Evolutionary conservation across 192 early-diverging fungal species (phyloP), one percentile per base, ranked within the genome.

Genomic region (Coemansia furcata): DNA sequence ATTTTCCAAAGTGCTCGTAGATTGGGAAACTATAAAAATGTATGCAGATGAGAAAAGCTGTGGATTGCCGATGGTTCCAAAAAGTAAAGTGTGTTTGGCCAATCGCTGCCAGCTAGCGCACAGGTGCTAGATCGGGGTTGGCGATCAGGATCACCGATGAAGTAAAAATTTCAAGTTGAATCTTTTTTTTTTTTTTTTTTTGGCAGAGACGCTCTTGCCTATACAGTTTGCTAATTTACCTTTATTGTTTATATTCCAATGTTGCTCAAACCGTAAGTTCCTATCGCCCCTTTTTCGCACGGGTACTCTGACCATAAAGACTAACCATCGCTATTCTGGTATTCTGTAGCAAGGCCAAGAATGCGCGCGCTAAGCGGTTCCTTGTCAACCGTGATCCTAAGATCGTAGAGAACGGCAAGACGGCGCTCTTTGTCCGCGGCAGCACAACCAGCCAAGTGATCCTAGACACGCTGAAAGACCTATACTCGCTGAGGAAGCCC

Each of bases 401-500:
- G 82, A 85, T 92, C 7, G 87, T 92, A 35, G 98, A 99, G 72
- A 94, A 91, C 74, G 83, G 88, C 44, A 99, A 99, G 76, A 88
- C 90, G 15, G 90, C 95, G 42, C 86, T 99, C 32, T 92, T 98
- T 72, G 78, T 98, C 35, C 88, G 91, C 60, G 93, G 94, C 50
- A 92, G 89, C 55, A 89, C 86, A 47, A 95, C 98, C 38, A 94
- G 89, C 68, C 88, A 95, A 67, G 78, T 92, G 29, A 90, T 96
- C 40, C 89, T 86, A 54, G 87, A 91, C 73, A 92, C 94, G 6
- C 85, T 99, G 38, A 86, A 89, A 61, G 95, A 99, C 77, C 85
- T 99, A 89, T 93, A 92, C 73, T 78, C 89, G 63, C 83, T 99
- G 46, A 96, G 95, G 83, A 93, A 94, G 71, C 92, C 96, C 7